Base-by-base conservation (phyloP, 2,329 filamentous ascomycete species). In the Xylaria multiplex region DNA sequence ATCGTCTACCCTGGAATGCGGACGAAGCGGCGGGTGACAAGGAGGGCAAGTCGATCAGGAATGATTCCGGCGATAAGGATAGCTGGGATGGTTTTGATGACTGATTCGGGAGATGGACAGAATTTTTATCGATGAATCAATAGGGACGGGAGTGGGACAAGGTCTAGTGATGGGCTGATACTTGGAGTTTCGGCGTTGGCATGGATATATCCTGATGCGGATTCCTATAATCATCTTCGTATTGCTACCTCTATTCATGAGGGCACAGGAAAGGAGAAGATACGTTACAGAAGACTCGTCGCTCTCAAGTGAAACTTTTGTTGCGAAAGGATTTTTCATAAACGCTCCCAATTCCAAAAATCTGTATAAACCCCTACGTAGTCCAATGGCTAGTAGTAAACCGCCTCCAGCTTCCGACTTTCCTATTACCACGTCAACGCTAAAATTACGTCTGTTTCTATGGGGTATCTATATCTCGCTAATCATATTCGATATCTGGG, bases 21-120 rank as follows among this genome's bases (percentile, higher is more conserved):
- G 81, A 78, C 70, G 74, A 78, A 53, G 75, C 70, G 62, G 72
- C 77, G 50, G 78, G 78, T 42, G 77, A 76, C 11, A 75, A 70
- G 4, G 74, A 70, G 64, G 77, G 76, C 42, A 78, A 80, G 5
- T 80, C 80, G 46, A 46, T 16, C 16, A 58, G 53, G 48, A 58
- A 60, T 0, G 73, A 77, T 57, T 77, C 74, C 27, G 79, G 81
- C n/a, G 83, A 82, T 30, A 82, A 85, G 6, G 84, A 84, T 37
- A 86, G 87, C 70, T 93, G 90, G 88, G 89, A 85, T 70, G 91
- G 91, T 0, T 88, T 93, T 71, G 86, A 87, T 7, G 89, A 91
- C 71, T 90, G 79, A 83, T 16, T 8, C 59, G 9, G 42, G 19
- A 13, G 30, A 52, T 3, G 27, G 19, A 13, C 55, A 13, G 3